These are phyloP conservation scores for Russula sp. DNA, from an alignment of 768 basidiomycete species.

Conservation along the genomic window DNA sequence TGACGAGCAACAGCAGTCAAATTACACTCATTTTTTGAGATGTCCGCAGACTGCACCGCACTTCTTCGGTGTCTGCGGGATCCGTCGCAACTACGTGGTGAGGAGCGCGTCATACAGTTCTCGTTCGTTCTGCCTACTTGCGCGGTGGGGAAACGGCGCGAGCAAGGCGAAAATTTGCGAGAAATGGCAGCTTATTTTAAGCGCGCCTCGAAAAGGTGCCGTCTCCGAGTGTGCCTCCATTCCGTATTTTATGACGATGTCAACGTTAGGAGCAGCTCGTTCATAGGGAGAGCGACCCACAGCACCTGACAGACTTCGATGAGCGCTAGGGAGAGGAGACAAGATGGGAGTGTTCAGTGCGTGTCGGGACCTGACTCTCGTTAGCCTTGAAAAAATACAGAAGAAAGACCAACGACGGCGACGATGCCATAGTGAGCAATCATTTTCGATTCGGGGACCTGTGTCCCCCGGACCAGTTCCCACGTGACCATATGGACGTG, in stretches of 20 bases:
- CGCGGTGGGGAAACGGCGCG: slow-evolving; percentile 69
- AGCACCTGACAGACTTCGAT: slow-evolving; percentile 54
- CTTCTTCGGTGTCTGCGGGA: slow-evolving; percentile 62
- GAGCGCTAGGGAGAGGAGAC: slow-evolving; percentile 52
- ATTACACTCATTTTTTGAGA: slow-evolving; percentile 78
- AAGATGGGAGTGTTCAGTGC: slow-evolving; percentile 71
- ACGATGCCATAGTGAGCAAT: slow-evolving; percentile 44
- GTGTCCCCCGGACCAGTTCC: not conserved
- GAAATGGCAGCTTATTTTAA: slow-evolving; percentile 86
- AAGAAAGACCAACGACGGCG: slow-evolving; percentile 68
- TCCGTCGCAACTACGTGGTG: slow-evolving; percentile 53
- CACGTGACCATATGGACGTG: not conserved
- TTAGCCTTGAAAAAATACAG: slow-evolving; percentile 46
- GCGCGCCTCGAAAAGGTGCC: slow-evolving; percentile 77
- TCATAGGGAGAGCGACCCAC: slow-evolving; percentile 71
- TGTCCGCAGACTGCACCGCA: slow-evolving; percentile 66
- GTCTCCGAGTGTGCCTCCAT: not conserved
- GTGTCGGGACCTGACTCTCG: slow-evolving; percentile 20
- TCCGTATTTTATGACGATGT: not conserved
- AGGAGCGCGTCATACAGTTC: slow-evolving; percentile 79
- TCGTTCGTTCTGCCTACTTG: slow-evolving; percentile 59
- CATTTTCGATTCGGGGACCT: not conserved
- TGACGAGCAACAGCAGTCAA: slow-evolving; percentile 52
- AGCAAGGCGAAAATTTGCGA: slow-evolving; percentile 83
- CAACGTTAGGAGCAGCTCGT: slow-evolving; percentile 39